Conservation (phyloP, 352 stramenopile genomes). For the Globisporangium mamillatum region DNA sequence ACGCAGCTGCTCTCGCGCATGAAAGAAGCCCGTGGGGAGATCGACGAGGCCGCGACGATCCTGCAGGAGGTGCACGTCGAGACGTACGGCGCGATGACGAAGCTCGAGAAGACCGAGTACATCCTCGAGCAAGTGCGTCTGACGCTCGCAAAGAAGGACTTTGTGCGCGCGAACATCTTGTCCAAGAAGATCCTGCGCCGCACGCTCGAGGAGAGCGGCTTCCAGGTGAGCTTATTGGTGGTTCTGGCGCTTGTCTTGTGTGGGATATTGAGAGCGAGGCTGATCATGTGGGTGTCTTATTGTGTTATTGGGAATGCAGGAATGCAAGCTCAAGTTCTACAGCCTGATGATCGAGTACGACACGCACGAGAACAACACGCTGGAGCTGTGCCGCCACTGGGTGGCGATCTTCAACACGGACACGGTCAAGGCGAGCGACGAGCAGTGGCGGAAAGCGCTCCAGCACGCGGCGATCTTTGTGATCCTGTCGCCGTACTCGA, state of each 20-base stretch:
- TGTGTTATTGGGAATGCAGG: conserved; percentile 21
- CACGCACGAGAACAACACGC: conserved; percentile 94
- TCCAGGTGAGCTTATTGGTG: conserved; percentile 48
- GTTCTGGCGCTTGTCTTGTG: neutral
- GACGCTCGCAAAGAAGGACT: conserved; percentile 97
- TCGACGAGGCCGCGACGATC: conserved; percentile 92
- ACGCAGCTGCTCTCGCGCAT: conserved; percentile 92
- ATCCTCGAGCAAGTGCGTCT: conserved; percentile 98
- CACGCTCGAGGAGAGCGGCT: conserved; percentile 91
- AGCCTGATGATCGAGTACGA: conserved; percentile 96
- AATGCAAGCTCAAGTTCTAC: conserved; percentile 97
- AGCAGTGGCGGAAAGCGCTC: conserved; percentile 69
- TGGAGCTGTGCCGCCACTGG: conserved; percentile 91
- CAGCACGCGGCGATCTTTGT: conserved; percentile 79
- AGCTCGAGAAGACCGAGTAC: conserved; percentile 98
- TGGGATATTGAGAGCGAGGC: neutral
- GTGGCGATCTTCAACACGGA: conserved; percentile 82
- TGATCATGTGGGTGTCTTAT: neutral
- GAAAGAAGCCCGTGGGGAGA: conserved; percentile 91
- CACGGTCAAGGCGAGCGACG: conserved; percentile 61
- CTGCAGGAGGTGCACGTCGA: conserved; percentile 98
- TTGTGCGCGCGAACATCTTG: conserved; percentile 94
- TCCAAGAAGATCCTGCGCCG: conserved; percentile 96
- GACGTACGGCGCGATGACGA: conserved; percentile 98
- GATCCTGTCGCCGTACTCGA: conserved; percentile 70